phyloP scores from a whole-genome alignment of 2,329 filamentous ascomycete species.

The Colletotrichum destructivum region DNA sequence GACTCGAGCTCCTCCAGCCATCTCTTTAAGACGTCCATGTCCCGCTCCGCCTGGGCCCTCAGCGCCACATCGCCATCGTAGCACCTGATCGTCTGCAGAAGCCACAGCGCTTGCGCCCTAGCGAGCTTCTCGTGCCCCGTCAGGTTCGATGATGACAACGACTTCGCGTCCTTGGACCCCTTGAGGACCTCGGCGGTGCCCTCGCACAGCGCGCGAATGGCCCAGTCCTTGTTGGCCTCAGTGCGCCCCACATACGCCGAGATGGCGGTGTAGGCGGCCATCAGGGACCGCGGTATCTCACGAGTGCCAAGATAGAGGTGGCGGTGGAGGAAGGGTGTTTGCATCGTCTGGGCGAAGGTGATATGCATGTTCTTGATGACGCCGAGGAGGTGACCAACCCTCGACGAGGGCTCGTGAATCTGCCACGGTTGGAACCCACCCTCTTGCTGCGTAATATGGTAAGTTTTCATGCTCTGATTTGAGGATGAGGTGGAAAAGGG shows the following conservation, averaged over 20 bases:
- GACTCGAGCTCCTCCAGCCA: constrained; percentile 56
- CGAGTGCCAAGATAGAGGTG: constrained; percentile 56
- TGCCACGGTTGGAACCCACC: constrained; percentile 43
- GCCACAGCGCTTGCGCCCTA: constrained; percentile 59
- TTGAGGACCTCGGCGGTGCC: constrained; percentile 55
- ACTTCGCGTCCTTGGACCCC: neutral
- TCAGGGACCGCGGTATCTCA: constrained; percentile 56
- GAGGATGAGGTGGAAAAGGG: neutral
- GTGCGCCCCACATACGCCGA: constrained; percentile 57
- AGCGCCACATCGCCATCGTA: constrained; percentile 61
- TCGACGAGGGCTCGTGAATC: constrained; percentile 54
- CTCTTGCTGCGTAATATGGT: constrained; percentile 10
- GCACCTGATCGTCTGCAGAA: constrained; percentile 59
- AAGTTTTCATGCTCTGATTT: constrained; percentile 5
- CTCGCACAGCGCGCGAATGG: constrained; percentile 57
- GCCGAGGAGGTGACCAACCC: constrained; percentile 54
- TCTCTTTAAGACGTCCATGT: constrained; percentile 52
- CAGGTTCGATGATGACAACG: constrained; percentile 9
- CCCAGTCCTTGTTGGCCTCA: constrained; percentile 55
- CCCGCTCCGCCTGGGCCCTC: constrained; percentile 58
- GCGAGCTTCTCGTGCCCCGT: constrained; percentile 58
- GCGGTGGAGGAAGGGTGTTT: constrained; percentile 60
- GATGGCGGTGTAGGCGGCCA: constrained; percentile 58
- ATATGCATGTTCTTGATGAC: constrained; percentile 52
- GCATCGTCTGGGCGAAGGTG: constrained; percentile 54